Conservation (phyloP, 768 basidiomycete species). For the Coprinellus micaceus region DNA sequence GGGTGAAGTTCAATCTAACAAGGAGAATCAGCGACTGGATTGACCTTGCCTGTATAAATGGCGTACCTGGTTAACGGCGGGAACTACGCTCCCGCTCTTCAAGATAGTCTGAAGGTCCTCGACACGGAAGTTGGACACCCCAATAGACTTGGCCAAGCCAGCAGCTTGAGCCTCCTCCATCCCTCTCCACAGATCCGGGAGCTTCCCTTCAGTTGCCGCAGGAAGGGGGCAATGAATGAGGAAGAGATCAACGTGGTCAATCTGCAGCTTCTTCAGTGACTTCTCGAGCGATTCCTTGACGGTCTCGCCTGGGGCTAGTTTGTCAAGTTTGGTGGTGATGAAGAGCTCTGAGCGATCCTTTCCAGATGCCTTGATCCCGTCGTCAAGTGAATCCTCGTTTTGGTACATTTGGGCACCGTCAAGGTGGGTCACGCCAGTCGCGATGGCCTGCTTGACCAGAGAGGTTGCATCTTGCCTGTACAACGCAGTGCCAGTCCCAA, state of each 20-base stretch:
- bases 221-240: conserved; percentile 51
- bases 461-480: conserved; percentile 40
- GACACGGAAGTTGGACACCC: conserved; percentile 66
- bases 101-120: conserved; percentile 51
- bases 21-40: background rate
- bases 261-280: conserved; percentile 50
- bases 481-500: conserved; percentile 59
- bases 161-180: conserved; percentile 54
- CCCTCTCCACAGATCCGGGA: conserved; percentile 54
- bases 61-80: conserved; percentile 67
- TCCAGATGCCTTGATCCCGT: conserved; percentile 46
- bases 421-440: conserved; percentile 56
- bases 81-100: conserved; percentile 47
- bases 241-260: conserved; percentile 61
- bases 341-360: conserved; percentile 54
- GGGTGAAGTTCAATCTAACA: conserved; percentile 65
- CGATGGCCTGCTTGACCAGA: conserved; percentile 44
- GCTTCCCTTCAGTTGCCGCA: conserved; percentile 32
- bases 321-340: conserved; percentile 56
- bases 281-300: conserved; percentile 44
- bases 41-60: too few species aligned
- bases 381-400: conserved; percentile 54
- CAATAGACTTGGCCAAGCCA: conserved; percentile 53
- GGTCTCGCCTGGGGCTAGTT: conserved; percentile 38
- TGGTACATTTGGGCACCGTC: conserved; percentile 61